phyloP scores from a whole-genome alignment of 2,329 filamentous ascomycete species.

The Phoma sp. region DNA sequence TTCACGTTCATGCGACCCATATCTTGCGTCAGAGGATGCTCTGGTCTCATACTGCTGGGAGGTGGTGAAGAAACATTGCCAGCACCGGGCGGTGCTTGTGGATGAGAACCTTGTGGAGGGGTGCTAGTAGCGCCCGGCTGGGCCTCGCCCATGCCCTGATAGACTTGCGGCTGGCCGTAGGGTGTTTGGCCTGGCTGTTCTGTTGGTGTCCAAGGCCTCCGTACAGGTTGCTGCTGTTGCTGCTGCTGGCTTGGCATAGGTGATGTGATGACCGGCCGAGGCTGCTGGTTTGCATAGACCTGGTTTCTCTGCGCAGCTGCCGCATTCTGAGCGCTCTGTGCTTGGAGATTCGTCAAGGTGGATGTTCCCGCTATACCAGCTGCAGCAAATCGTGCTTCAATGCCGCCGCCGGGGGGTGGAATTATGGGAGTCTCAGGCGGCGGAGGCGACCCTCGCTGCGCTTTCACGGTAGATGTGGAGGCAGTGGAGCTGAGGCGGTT shows the following conservation, averaged over 20 bases:
- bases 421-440: slow-evolving; percentile 91
- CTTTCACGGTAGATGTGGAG: slow-evolving; percentile 90
- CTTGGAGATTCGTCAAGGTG: slow-evolving; percentile 77
- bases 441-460: slow-evolving; percentile 89
- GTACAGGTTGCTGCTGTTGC: slow-evolving; percentile 50
- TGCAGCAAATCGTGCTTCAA: slow-evolving; percentile 90
- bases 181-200: slow-evolving; percentile 86
- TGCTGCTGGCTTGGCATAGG: slow-evolving; percentile 51
- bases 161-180: slow-evolving; percentile 88
- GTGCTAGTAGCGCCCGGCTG: slow-evolving; percentile 45
- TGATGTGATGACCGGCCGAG: slow-evolving; percentile 58
- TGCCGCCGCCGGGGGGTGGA: slow-evolving; percentile 78
- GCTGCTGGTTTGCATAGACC: slow-evolving; percentile 67
- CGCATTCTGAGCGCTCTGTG: slow-evolving; percentile 79
- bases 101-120: slow-evolving; percentile 46
- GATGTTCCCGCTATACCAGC: slow-evolving; percentile 87
- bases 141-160: slow-evolving; percentile 82
- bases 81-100: slow-evolving; percentile 31
- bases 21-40: slow-evolving; percentile 82
- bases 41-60: slow-evolving; percentile 33
- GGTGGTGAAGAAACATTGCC: slow-evolving; percentile 36
- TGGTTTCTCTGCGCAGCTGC: slow-evolving; percentile 82
- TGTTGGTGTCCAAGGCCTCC: slow-evolving; percentile 92
- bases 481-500: slow-evolving; percentile 79
- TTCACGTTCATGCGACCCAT: slow-evolving; percentile 81